Evolutionary conservation across 768 basidiomycete genomes (phyloP).

Genomic region (Coprinellus micaceus): DNA sequence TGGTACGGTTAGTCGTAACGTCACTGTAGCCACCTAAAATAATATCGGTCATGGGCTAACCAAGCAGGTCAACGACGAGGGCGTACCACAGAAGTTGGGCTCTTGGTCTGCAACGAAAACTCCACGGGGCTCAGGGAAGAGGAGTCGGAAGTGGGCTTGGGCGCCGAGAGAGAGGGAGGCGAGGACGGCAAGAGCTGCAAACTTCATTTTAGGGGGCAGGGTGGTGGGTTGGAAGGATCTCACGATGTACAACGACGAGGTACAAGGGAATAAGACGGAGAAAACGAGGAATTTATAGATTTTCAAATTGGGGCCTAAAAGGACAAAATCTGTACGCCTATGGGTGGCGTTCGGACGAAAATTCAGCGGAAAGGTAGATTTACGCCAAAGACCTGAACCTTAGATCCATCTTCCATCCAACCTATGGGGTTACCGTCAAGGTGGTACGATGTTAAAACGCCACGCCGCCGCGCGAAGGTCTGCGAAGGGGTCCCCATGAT

Average conservation of each 20-base stretch:
- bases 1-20: constrained; percentile 52
- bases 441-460: too few relatives aligned
- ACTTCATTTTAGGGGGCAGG: background rate
- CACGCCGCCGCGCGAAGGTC: too few relatives aligned
- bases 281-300: background rate
- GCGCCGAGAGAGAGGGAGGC: constrained; percentile 36
- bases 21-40: constrained; percentile 57
- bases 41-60: background rate
- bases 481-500: too few relatives aligned
- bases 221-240: background rate
- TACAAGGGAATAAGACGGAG: background rate
- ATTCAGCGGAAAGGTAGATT: background rate
- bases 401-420: too few relatives aligned
- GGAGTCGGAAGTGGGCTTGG: constrained; percentile 73
- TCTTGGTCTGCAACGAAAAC: constrained; percentile 56
- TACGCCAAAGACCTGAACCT: too few relatives aligned
- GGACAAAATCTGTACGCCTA: background rate
- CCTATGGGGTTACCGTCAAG: too few relatives aligned
- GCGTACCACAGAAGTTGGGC: constrained; percentile 60
- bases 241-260: background rate
- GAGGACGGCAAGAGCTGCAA: constrained; percentile 25
- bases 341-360: too few relatives aligned
- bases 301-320: background rate
- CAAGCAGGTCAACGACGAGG: background rate
- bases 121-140: constrained; percentile 69